These are phyloP conservation scores for Chlorella vulgaris DNA, from an alignment of 139 green algal genomes.

Conservation along the genomic window DNA sequence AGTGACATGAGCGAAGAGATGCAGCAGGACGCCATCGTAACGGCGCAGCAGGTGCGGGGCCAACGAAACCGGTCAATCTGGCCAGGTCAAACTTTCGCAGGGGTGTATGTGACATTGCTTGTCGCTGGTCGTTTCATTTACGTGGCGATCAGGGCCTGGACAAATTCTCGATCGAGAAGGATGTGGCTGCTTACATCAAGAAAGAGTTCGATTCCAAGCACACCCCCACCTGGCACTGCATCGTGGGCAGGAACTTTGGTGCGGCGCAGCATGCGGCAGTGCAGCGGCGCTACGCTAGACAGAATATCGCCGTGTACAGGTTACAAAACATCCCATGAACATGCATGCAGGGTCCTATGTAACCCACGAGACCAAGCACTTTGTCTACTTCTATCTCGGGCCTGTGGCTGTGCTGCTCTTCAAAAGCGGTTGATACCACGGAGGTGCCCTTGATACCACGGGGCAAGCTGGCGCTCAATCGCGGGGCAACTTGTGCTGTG, in stretches of 20 bases:
- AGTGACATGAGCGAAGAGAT: slow-evolving; percentile 97
- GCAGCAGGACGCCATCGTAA: slow-evolving; percentile 92
- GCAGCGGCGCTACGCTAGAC: no score
- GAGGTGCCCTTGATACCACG: neutral
- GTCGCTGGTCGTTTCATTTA: neutral
- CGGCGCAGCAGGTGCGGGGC: slow-evolving; percentile 74
- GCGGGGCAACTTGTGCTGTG: neutral
- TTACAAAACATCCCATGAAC: neutral
- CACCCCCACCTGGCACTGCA: slow-evolving; percentile 98
- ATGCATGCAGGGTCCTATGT: slow-evolving; percentile 88
- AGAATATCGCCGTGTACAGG: neutral
- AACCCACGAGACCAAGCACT: slow-evolving; percentile 98
- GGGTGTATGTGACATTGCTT: neutral
- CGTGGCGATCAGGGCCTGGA: slow-evolving; percentile 97
- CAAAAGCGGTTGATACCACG: slow-evolving; percentile 83
- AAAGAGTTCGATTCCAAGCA: slow-evolving; percentile 99
- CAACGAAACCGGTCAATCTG: neutral
- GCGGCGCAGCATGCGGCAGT: neutral
- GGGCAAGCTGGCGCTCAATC: neutral
- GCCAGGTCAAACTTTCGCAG: neutral
- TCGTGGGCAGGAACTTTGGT: slow-evolving; percentile 98
- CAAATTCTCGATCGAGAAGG: slow-evolving; percentile 98
- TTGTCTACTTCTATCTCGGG: slow-evolving; percentile 98
- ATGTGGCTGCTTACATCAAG: slow-evolving; percentile 98
- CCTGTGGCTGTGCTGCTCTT: slow-evolving; percentile 84